phyloP scores from a whole-genome alignment of 1,284 basidiomycete genomes.

The Cutaneotrichosporon spelunceum region DNA sequence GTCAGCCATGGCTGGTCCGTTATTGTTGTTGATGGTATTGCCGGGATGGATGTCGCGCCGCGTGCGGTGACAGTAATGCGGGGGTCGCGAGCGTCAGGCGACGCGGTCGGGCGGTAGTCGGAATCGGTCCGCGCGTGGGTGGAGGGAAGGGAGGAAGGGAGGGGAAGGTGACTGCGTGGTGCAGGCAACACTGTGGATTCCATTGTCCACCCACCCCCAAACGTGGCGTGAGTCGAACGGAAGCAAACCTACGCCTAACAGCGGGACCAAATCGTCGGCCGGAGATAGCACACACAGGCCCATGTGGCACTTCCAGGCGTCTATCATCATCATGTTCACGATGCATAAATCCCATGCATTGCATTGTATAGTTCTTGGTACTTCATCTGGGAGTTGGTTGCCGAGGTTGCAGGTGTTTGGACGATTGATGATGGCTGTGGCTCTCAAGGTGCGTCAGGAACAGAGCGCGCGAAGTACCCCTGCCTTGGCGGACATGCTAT shows the following conservation, averaged over 20 bases:
- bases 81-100: neutral
- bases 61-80: neutral
- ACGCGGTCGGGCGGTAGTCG: slow-evolving; percentile 1
- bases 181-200: neutral
- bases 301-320: neutral
- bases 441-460: neutral
- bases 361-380: neutral
- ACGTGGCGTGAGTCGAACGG: neutral
- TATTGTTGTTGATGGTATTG: neutral
- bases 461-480: neutral
- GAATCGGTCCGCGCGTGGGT: neutral
- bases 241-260: neutral
- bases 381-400: neutral
- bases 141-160: neutral
- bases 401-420: neutral
- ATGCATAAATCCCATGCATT: neutral
- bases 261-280: neutral
- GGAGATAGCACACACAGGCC: neutral
- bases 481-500: neutral
- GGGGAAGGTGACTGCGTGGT: neutral
- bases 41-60: neutral
- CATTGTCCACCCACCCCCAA: neutral
- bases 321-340: neutral
- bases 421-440: neutral
- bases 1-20: slow-evolving; percentile 18